These are phyloP conservation scores for Podospora pseudocomata DNA, from an alignment of 495 filamentous ascomycete genomes.

Conservation along the genomic window DNA sequence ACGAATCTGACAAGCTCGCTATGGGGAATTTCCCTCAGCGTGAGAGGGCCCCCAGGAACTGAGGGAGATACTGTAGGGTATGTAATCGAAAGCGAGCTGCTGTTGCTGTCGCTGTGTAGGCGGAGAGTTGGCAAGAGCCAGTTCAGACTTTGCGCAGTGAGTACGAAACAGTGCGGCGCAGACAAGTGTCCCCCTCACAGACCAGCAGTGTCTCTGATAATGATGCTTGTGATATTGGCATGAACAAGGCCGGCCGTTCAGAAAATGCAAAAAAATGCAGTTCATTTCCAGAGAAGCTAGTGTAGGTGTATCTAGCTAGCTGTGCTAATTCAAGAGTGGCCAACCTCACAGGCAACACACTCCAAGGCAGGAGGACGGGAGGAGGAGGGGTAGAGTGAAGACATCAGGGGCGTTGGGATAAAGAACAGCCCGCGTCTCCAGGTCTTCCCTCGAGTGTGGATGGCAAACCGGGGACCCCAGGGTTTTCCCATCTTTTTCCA, in stretches of 20 bases:
- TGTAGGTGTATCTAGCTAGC: no score
- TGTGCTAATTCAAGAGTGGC: not conserved
- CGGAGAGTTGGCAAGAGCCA: not conserved
- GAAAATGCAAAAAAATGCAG: not conserved
- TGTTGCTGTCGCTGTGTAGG: not conserved
- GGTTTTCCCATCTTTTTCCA: not conserved
- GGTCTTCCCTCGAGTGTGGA: not conserved
- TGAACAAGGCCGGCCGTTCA: slow-evolving; percentile 5
- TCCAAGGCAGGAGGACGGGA: not conserved
- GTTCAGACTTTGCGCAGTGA: no score
- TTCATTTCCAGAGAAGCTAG: not conserved
- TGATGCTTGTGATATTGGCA: slow-evolving; percentile 1
- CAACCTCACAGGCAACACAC: not conserved
- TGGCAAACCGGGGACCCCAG: slow-evolving; percentile 2
- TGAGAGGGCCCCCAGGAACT: not conserved
- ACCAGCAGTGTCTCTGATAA: not conserved
- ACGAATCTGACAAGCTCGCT: slow-evolving; percentile 6
- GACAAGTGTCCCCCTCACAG: not conserved
- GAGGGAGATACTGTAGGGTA: not conserved
- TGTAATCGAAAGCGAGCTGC: not conserved
- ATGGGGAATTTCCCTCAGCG: slow-evolving; percentile 4
- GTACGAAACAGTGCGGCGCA: not conserved
- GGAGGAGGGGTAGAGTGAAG: slow-evolving; percentile 1
- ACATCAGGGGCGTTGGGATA: not conserved
- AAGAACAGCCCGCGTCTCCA: slow-evolving; percentile 1